Base-by-base conservation (phyloP, 1,139 yeast genomes). In the Kurtzmaniella natalensis region DNA sequence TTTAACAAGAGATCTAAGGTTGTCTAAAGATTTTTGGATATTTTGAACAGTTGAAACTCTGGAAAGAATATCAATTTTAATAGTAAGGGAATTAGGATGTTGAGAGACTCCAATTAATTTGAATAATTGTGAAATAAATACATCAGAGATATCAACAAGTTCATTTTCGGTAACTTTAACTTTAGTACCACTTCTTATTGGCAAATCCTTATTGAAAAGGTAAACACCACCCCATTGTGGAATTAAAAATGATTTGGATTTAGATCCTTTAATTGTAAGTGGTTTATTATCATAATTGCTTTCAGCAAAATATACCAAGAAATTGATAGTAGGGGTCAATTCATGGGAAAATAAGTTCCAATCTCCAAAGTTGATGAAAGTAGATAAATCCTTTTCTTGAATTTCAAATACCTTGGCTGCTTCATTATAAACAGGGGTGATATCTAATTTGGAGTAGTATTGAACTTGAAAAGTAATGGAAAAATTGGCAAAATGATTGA, bases 151-250 rank as follows among this genome's bases (percentile, higher is more conserved):
- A 2, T 82, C 81, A 14, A 62, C 47, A 37, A 89, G 61, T 31
- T 77, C 82, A 0, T 55, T 55, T 21, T 61, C 58, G 1, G 67
- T 47, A 20, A 81, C 48, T 6, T 46, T 40, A 10, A 51, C 44
- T 6, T 37, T 37, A 5, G 42, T 41, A 0, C 60, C 37, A 18
- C 46, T 40, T 18, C 55, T 46, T 7, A 59, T 36, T 3, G 60
- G 57, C 32, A 63, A 49, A 4, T 61, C 54, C 28, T 70, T 63
- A 47, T 80, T 76, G 37, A 73, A 56, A 17, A 81, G 66, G 33
- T 61, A 55, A 3, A 81, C 70, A 3, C 83, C 82, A 16, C 97
- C 97, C 95, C 95, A 89, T 59, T 86, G 95, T 6, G 96, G 95
- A 21, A 89, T 75, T 35, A 85, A 57, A 51, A 84, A 89, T 28